Evolutionary conservation across 768 basidiomycete genomes (phyloP).

Genomic region (Terana coerulea): DNA sequence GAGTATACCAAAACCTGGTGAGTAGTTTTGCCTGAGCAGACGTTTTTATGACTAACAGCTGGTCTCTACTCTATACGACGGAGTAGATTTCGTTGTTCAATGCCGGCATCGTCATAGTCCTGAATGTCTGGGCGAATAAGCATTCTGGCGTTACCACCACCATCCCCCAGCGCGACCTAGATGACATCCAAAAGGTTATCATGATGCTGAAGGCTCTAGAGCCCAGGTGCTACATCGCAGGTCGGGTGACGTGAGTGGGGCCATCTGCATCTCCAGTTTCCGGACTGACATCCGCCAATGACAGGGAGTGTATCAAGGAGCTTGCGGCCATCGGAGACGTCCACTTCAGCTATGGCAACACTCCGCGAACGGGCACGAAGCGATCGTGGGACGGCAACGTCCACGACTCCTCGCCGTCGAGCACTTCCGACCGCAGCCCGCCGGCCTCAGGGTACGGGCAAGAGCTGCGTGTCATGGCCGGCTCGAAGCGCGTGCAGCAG

Average conservation of each 20-base stretch:
- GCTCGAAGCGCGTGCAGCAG: conserved; percentile 27
- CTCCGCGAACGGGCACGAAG: not conserved
- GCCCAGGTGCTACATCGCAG: conserved; percentile 12
- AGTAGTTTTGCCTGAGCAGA: not conserved
- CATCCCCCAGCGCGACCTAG: conserved; percentile 32
- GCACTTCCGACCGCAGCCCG: not conserved
- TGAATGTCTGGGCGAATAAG: conserved; percentile 40
- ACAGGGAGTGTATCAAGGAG: not conserved
- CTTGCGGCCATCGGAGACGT: conserved; percentile 27
- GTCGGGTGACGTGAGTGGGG: not conserved
- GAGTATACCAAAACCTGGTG: conserved; percentile 8
- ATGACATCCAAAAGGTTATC: conserved; percentile 40
- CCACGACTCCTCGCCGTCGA: conserved; percentile 34
- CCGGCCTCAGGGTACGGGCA: not conserved
- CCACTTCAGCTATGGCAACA: conserved; percentile 23
- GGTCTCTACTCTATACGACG: not conserved
- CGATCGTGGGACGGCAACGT: conserved; percentile 60
- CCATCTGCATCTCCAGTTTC: not conserved
- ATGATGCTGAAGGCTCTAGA: conserved; percentile 30
- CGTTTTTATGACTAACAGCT: not conserved
- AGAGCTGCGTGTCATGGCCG: conserved; percentile 25
- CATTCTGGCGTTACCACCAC: conserved; percentile 19
- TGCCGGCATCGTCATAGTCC: conserved; percentile 37
- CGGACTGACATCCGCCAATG: not conserved
- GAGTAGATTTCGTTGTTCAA: conserved; percentile 31